A percentile compares a stretch with the other conserved stretches of the same genome.
These are phyloP conservation scores for Betula pendula DNA, from an alignment of 306 rosid genomes.

Conservation along the genomic window DNA sequence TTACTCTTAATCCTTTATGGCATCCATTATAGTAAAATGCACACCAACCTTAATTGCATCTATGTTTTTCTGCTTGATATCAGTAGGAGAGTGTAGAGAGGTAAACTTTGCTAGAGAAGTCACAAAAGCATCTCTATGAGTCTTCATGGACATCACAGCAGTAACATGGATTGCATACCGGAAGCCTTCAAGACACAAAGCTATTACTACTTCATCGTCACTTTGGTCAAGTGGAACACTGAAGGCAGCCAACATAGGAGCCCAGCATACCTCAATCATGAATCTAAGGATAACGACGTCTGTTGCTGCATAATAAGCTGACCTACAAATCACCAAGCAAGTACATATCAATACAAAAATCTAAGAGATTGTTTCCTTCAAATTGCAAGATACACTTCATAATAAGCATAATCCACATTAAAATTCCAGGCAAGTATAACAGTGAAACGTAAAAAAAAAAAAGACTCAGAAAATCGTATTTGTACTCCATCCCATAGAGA, in stretches of 20 bases:
- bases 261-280: conserved; percentile 99
- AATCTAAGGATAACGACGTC: conserved; percentile 90
- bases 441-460: neutral
- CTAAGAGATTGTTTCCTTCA: neutral
- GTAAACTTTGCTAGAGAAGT: conserved; percentile 97
- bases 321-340: conserved; percentile 60
- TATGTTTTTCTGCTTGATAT: conserved; percentile 89
- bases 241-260: conserved; percentile 99
- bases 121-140: conserved; percentile 98
- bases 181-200: conserved; percentile 91
- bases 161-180: conserved; percentile 93
- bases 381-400: conserved; percentile 6
- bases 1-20: conserved; percentile 8
- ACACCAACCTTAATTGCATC: conserved; percentile 92
- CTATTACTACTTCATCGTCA: conserved; percentile 86
- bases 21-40: conserved; percentile 23
- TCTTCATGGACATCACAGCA: conserved; percentile 95
- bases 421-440: conserved; percentile 15
- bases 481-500: neutral
- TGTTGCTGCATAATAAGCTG: conserved; percentile 94
- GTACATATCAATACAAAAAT: conserved; percentile 16
- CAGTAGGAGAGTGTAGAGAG: conserved; percentile 94
- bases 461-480: neutral
- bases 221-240: conserved; percentile 99
- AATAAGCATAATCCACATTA: neutral